Percentiles rank a stretch among this genome's conserved stretches.
Conservation (phyloP, 768 basidiomycete species). For the Strobilomyces confusus region DNA sequence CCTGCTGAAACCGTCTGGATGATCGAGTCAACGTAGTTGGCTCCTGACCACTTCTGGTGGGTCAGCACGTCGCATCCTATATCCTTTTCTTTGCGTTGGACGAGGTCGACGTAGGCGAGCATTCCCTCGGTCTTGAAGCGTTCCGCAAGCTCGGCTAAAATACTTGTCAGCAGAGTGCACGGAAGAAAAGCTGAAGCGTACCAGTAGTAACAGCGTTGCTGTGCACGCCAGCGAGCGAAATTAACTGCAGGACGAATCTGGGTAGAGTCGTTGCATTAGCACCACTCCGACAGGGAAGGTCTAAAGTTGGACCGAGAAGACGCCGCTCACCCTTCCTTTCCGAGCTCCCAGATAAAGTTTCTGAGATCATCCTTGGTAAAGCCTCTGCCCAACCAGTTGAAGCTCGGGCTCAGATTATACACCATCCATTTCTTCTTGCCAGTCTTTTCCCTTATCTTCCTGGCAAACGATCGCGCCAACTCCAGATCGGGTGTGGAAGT, state of each 20-base stretch:
- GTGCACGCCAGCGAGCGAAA: slow-evolving; percentile 89
- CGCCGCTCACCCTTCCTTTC: slow-evolving; percentile 68
- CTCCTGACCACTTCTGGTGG: slow-evolving; percentile 96
- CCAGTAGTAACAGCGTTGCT: slow-evolving; percentile 76
- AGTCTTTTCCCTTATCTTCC: slow-evolving; percentile 64
- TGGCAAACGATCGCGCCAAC: slow-evolving; percentile 74
- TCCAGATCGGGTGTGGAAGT: slow-evolving; percentile 84
- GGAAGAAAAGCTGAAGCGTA: slow-evolving; percentile 27
- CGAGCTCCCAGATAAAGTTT: slow-evolving; percentile 87
- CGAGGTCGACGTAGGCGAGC: slow-evolving; percentile 86
- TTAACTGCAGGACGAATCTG: slow-evolving; percentile 84
- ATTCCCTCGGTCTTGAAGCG: slow-evolving; percentile 85
- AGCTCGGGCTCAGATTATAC: slow-evolving; percentile 91
- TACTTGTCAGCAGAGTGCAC: slow-evolving; percentile 3
- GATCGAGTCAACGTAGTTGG: slow-evolving; percentile 86
- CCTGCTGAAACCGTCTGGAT: slow-evolving; percentile 81
- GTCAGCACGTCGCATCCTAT: slow-evolving; percentile 87
- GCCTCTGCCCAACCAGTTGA: slow-evolving; percentile 87
- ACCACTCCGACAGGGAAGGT: neutral
- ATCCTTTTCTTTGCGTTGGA: slow-evolving; percentile 85
- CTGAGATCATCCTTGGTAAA: slow-evolving; percentile 74
- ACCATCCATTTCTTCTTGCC: slow-evolving; percentile 74
- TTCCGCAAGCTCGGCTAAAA: slow-evolving; percentile 69
- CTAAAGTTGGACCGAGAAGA: neutral
- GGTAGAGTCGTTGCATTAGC: slow-evolving; percentile 4